Conservation (phyloP, 2,329 filamentous ascomycete genomes). For the Ceratocystis lukuohia region DNA sequence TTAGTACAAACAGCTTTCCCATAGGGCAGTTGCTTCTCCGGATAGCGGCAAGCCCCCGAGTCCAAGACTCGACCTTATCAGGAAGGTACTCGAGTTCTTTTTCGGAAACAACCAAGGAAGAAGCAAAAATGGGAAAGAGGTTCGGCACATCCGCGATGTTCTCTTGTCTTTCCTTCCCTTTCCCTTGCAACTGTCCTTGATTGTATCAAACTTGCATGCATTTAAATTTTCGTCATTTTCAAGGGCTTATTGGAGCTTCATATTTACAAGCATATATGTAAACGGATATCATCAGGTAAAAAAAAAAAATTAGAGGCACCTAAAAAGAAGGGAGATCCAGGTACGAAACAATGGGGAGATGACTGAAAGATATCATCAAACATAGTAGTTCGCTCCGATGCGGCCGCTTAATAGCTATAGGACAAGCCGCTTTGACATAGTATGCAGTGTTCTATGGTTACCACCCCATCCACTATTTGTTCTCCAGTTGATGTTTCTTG, state of each 20-base stretch:
- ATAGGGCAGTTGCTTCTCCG: slow-evolving; percentile 3
- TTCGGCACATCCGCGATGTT: slow-evolving; percentile 3
- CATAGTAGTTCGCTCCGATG: slow-evolving; percentile 1
- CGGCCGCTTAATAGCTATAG: neutral
- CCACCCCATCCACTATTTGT: too few relatives aligned
- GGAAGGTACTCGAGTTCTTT: neutral
- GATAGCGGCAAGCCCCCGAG: slow-evolving; percentile 7
- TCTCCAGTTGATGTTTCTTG: neutral
- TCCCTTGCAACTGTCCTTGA: neutral
- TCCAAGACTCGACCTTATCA: neutral
- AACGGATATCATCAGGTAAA: neutral
- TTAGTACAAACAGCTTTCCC: neutral
- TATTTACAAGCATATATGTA: neutral
- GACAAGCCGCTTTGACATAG: neutral
- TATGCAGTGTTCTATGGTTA: neutral
- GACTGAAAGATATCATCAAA: slow-evolving; percentile 4
- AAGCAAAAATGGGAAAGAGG: neutral
- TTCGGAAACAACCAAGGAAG: neutral
- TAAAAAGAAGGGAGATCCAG: neutral
- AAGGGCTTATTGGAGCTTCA: neutral
- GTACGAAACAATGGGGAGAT: slow-evolving; percentile 3
- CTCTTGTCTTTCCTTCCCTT: neutral
- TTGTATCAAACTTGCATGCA: neutral
- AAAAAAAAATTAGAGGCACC: neutral
- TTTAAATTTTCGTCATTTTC: neutral